These are phyloP conservation scores for Zhuliangozyma parablackwelliae DNA, from an alignment of 1,139 yeast species.

Conservation along the genomic window DNA sequence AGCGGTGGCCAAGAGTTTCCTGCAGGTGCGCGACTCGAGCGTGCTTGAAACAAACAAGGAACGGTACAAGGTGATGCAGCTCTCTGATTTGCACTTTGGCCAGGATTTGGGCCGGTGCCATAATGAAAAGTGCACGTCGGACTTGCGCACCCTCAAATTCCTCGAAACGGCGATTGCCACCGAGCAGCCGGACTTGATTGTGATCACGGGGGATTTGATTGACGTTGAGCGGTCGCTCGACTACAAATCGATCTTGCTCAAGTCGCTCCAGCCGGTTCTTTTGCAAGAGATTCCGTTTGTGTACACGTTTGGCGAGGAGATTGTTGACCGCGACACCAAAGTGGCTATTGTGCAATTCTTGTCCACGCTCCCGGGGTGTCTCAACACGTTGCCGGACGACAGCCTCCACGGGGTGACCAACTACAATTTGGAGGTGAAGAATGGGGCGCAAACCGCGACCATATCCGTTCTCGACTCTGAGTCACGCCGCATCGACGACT, in stretches of 20 bases:
- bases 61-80: constrained; percentile 31
- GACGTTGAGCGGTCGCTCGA: constrained; percentile 20
- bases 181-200: constrained; percentile 34
- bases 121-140: constrained; percentile 20
- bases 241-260: constrained; percentile 31
- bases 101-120: constrained; percentile 23
- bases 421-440: constrained; percentile 24
- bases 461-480: constrained; percentile 25
- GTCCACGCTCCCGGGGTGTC: constrained; percentile 35
- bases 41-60: constrained; percentile 3
- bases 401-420: constrained; percentile 29
- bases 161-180: constrained; percentile 20
- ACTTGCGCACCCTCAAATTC: constrained; percentile 27
- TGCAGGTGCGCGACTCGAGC: constrained; percentile 3
- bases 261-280: constrained; percentile 33
- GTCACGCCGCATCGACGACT: constrained; percentile 22
- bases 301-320: constrained; percentile 42
- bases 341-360: constrained; percentile 16
- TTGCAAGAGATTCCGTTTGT: constrained; percentile 27
- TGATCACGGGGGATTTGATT: constrained; percentile 40
- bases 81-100: constrained; percentile 41
- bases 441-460: constrained; percentile 16
- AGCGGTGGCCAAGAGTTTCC: constrained; percentile 1
- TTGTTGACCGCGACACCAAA: constrained; percentile 15
- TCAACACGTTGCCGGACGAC: constrained; percentile 18